Conservation (phyloP, 139 green algal genomes). For the Micractinium sp. region DNA sequence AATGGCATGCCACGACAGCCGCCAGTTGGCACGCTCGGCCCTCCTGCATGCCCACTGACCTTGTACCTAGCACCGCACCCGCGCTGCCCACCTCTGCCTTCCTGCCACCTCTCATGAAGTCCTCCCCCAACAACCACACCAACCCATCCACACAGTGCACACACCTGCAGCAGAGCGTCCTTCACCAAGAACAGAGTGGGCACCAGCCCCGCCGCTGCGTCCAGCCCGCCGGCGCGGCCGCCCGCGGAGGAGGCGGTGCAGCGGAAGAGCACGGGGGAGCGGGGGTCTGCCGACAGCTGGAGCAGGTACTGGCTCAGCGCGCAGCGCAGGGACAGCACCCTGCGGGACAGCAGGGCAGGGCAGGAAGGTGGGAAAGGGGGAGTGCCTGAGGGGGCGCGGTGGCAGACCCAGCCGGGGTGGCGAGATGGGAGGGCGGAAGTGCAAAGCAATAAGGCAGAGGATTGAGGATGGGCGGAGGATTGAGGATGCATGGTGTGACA, state of each 20-base stretch:
- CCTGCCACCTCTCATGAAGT: not conserved
- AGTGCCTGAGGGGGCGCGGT: too few relatives aligned
- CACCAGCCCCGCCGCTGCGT: conserved; percentile 51
- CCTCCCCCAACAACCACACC: not conserved
- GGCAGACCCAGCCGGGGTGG: too few relatives aligned
- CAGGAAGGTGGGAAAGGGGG: not conserved
- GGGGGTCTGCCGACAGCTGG: conserved; percentile 22
- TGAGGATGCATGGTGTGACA: too few relatives aligned
- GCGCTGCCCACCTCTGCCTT: not conserved
- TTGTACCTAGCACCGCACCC: not conserved
- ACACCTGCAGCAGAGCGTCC: conserved; percentile 59
- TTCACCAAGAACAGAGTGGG: conserved; percentile 64
- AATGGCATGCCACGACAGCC: not conserved
- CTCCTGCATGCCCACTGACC: too few relatives aligned
- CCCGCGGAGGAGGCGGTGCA: not conserved
- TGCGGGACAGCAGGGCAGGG: not conserved
- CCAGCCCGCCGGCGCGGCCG: not conserved
- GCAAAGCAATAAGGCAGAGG: too few relatives aligned
- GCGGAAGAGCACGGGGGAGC: not conserved
- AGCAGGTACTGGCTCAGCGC: conserved; percentile 54
- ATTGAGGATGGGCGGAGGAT: too few relatives aligned
- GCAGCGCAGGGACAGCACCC: conserved; percentile 48
- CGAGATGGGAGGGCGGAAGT: too few relatives aligned
- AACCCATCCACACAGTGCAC: not conserved
- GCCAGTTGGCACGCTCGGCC: too few relatives aligned